phyloP scores from a whole-genome alignment of 2,329 filamentous ascomycete species.

The Talaromyces verruculosus region DNA sequence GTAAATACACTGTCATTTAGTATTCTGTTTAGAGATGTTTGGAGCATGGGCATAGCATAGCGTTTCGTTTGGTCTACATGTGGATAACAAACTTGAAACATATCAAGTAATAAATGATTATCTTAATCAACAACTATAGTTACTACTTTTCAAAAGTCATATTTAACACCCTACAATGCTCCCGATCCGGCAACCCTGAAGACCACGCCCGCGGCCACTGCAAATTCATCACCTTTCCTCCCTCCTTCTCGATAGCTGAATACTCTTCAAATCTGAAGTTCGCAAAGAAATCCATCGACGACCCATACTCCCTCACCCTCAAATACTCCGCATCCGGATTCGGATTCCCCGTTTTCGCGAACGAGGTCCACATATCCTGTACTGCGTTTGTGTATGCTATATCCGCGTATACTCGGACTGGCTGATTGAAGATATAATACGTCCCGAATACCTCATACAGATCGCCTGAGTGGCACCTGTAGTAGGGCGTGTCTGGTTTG shows the following conservation, averaged over 20 bases:
- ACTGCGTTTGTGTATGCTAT: conserved; percentile 21
- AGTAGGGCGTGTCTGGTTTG: conserved; percentile 18
- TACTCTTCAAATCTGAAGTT: conserved; percentile 7
- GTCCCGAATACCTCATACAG: conserved; percentile 22
- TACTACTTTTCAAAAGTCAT: background rate
- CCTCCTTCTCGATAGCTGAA: background rate
- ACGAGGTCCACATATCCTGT: conserved; percentile 22
- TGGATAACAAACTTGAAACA: background rate
- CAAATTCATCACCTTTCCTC: conserved; percentile 11
- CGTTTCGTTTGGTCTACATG: background rate
- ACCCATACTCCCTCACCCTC: conserved; percentile 11
- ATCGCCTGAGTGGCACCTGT: conserved; percentile 20
- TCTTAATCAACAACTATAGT: background rate
- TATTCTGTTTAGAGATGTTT: background rate
- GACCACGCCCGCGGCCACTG: conserved; percentile 16
- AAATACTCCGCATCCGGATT: conserved; percentile 16
- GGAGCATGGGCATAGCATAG: conserved; percentile 7
- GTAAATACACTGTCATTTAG: background rate
- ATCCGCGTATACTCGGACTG: conserved; percentile 17
- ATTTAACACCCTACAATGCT: conserved; percentile 13
- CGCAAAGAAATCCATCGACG: conserved; percentile 1
- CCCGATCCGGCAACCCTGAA: conserved; percentile 14
- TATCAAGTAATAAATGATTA: background rate
- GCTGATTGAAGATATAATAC: conserved; percentile 22
- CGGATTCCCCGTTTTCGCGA: conserved; percentile 20